Base-by-base conservation (phyloP, 768 basidiomycete genomes). In the Amanita pallidorosea region DNA sequence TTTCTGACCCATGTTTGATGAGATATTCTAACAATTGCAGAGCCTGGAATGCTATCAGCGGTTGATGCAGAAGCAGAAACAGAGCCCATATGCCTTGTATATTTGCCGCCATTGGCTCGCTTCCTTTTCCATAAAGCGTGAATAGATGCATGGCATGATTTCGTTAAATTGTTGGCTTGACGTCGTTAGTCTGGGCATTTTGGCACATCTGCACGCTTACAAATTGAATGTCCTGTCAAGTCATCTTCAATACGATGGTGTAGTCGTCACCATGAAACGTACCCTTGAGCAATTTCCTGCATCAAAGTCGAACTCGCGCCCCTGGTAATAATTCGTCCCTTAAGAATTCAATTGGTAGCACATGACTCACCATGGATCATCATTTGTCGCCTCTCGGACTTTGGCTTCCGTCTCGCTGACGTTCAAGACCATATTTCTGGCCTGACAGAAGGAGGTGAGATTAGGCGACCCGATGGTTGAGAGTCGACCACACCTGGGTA, bases 211-310 rank as follows among this genome's bases (percentile, higher is more conserved):
- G 13, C 12, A 20, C 20, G 68, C 88, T 67, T 64, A 96, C 94
- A 94, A 97, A 62, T 92, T 95, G 66, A 95, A 94, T n/a, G 95
- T 97, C 57, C 94, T 96, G 56, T 40, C 53, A 62, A 58, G 36
- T 47, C 23, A 41, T 36, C 38, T 17, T 38, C 34, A 38, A 34
- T 52, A 45, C 51, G 20, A 41, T 25, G 23, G 9, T 11, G 2
- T 22, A 25, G 31, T 11, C 41, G 6, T 33, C 27, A 5, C 35
- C 46, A 35, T 11, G 8, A 17, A 15, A 61, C 61, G 31, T 59
- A 95, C 94, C 88, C 91, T 76, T 92, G 87, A 11, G 96, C 93
- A 57, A 99, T 98, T 59, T 98, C 93, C 63, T 92, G 88, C 96
- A 98, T 98, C 66, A 98, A 69, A 22, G 93, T 94, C 45, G 94